Conservation (phyloP, 2,329 filamentous ascomycete genomes). For the Diaporthe capsici region DNA sequence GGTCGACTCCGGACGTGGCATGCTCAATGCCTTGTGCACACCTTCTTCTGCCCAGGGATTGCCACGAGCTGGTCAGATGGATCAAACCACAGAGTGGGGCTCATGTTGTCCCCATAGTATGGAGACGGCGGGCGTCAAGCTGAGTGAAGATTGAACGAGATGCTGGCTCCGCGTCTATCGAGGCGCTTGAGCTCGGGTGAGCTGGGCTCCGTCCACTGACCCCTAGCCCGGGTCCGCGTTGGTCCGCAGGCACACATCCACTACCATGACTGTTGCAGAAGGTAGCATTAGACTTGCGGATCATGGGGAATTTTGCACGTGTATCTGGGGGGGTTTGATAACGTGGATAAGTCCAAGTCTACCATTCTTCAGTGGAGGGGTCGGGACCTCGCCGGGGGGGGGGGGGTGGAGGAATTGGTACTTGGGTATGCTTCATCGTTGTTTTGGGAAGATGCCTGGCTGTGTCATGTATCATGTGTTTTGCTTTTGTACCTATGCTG, state of each 20-base stretch:
- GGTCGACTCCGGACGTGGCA: background rate
- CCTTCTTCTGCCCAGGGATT: background rate
- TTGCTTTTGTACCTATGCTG: background rate
- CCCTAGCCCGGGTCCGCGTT: conserved; percentile 1
- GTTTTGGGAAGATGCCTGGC: background rate
- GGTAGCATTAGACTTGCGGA: background rate
- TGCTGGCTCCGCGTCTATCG: background rate
- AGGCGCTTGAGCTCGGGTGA: conserved; percentile 8
- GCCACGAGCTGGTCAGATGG: background rate
- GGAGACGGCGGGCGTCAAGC: background rate
- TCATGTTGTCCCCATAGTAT: background rate
- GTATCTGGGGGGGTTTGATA: background rate
- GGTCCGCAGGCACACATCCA: background rate
- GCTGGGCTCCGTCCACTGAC: background rate
- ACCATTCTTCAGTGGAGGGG: background rate
- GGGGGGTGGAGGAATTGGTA: background rate
- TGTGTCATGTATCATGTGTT: background rate
- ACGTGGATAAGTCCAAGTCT: background rate
- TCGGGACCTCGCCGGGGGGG: background rate
- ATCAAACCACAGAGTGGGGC: background rate
- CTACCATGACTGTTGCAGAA: background rate
- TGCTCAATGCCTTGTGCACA: background rate
- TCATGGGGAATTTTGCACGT: background rate
- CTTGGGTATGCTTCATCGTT: background rate
- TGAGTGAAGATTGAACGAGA: background rate